Percentiles rank a stretch among this genome's conserved stretches.
Evolutionary conservation across 1,284 basidiomycete genomes (phyloP).

Genomic region (Rhodotorula sp.): DNA sequence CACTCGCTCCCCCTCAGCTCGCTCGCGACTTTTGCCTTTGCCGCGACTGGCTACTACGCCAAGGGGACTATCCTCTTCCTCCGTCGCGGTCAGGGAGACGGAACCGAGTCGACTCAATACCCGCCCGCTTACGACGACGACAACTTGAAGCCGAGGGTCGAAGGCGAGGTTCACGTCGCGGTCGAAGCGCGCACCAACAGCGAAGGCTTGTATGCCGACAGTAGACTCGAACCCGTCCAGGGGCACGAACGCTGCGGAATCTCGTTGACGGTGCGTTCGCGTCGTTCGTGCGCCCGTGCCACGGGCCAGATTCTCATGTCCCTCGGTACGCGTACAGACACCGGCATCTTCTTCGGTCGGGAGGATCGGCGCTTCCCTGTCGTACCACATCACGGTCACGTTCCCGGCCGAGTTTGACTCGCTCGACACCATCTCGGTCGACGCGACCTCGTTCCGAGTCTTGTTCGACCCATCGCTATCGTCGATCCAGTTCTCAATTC

Average conservation of each 20-base stretch:
- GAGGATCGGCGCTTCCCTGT: constrained; percentile 12
- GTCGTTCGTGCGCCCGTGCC: too few species aligned
- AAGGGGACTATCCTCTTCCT: constrained; percentile 2
- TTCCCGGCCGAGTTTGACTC: constrained; percentile 2
- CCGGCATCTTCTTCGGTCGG: constrained; percentile 1
- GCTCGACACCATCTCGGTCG: constrained; percentile 14
- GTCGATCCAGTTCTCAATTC: neutral
- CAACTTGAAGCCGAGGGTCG: neutral
- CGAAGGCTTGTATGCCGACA: constrained; percentile 5
- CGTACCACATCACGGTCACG: constrained; percentile 19
- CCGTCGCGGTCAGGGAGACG: neutral
- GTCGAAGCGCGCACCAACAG: constrained; percentile 23
- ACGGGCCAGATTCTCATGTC: too few species aligned
- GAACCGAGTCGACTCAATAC: neutral
- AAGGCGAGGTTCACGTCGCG: neutral
- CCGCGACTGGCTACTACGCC: neutral
- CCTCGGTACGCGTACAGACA: constrained; percentile 1
- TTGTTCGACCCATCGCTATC: constrained; percentile 8
- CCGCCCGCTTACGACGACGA: constrained; percentile 1
- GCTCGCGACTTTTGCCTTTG: constrained; percentile 3
- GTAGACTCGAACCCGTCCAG: constrained; percentile 5
- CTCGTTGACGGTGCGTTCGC: constrained; percentile 7
- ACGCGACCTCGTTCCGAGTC: constrained; percentile 11
- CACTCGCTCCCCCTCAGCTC: constrained; percentile 10
- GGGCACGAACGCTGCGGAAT: constrained; percentile 14